Evolutionary conservation across 2,329 filamentous ascomycete species (phyloP).

Genomic region (Alternaria consortialis): DNA sequence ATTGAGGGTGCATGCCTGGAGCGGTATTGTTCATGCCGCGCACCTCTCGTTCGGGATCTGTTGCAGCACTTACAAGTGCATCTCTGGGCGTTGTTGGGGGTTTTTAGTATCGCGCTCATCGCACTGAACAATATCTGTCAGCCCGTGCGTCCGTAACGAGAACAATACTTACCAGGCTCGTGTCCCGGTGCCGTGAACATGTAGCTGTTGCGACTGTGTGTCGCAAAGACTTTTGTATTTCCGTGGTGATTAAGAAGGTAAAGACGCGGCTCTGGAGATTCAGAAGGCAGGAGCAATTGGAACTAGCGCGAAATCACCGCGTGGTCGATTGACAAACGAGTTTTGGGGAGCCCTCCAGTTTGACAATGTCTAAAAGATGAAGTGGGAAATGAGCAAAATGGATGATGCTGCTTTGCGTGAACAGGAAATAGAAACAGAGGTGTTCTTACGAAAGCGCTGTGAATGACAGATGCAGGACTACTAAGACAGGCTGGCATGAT

Average conservation of each 20-base stretch:
- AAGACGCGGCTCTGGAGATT: not conserved
- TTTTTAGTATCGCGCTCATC: not conserved
- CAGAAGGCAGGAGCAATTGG: not conserved
- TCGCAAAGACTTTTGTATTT: not conserved
- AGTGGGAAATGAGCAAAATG: not conserved
- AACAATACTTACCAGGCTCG: not conserved
- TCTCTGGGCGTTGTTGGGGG: not conserved
- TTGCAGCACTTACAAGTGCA: not conserved
- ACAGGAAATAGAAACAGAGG: no score
- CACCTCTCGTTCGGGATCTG: not conserved
- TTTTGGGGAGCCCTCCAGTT: not conserved
- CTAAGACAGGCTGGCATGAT: not conserved
- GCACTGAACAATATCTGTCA: not conserved
- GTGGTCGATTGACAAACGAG: not conserved
- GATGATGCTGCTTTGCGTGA: not conserved
- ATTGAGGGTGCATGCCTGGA: not conserved
- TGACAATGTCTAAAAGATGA: not conserved
- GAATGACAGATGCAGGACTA: not conserved
- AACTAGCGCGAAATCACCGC: not conserved
- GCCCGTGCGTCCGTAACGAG: not conserved
- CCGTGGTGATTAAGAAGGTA: not conserved
- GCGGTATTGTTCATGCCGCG: not conserved
- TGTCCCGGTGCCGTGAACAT: not conserved
- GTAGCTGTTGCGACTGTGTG: not conserved
- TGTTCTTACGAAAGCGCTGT: not conserved